Base-by-base conservation (phyloP, 306 rosid genomes). In the Myrica gale region DNA sequence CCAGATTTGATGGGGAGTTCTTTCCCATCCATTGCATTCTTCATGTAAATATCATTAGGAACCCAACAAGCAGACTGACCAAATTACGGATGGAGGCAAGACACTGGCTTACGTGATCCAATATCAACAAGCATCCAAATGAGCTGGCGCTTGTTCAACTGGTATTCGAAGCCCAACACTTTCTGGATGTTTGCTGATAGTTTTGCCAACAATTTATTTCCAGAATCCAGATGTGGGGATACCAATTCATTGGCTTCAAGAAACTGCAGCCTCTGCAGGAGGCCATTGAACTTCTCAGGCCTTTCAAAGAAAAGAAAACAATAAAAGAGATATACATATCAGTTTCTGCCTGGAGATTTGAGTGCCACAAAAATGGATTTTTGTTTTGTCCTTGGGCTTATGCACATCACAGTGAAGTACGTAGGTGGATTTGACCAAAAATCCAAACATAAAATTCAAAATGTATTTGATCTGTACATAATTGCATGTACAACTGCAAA, bases 21-120 rank as follows among this genome's bases (percentile, higher is more conserved):
- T 78, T 82, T 87, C 69, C 89, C 88, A 80, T 89, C 93, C 92
- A 91, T 87, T 81, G 87, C 86, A 76, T 87, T 88, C 87, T 91
- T 94, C 92, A 91, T 84, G 75, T 80, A 89, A 74, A 86, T 74
- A 84, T 91, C 97, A n/a, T 89, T 81, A 80, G 88, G 78, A 75
- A 88, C 77, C 97, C 97, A 91, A 66, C 90, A 89, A 78, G 84
- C 68, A 80, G 92, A 81, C 50, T 57, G 84, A 77, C 82, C 79
- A 82, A 68, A 81, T 82, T 78, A 74, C 43, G 78, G 83, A 75
- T 76, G 81, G 83, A 71, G 68, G 75, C 74, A 81, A 75, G 78
- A 66, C 45, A 23, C 47, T 57, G 89, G 69, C 80, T 83, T 86
- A 69, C 71, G 66, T 46, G 88, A 78, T 45, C 84, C 85, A 76